Conservation (phyloP, 208 protist genomes). For the Porcisia hertigi region DNA sequence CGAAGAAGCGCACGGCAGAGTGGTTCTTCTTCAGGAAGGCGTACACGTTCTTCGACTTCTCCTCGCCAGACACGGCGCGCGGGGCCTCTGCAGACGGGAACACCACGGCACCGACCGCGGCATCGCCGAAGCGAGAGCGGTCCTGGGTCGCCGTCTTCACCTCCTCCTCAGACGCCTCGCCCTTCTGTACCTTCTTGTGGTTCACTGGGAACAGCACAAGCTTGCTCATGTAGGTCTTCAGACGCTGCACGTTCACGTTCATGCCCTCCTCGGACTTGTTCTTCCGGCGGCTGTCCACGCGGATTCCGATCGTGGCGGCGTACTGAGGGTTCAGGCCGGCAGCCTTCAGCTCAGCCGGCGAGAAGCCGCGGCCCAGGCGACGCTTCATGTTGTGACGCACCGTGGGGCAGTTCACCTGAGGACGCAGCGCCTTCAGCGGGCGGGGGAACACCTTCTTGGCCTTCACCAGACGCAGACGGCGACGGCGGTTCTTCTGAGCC, state of each 20-base stretch:
- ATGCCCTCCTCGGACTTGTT: slow-evolving; percentile 96
- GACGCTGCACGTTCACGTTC: slow-evolving; percentile 94
- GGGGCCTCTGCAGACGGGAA: slow-evolving; percentile 53
- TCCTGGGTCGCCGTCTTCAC: slow-evolving; percentile 77
- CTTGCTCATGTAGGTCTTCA: slow-evolving; percentile 97
- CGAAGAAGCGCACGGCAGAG: slow-evolving; percentile 91
- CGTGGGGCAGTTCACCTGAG: slow-evolving; percentile 94
- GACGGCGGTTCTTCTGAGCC: slow-evolving; percentile 84
- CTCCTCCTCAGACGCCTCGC: slow-evolving; percentile 73
- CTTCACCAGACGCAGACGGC: slow-evolving; percentile 83
- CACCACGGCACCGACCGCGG: slow-evolving; percentile 70
- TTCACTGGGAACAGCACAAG: slow-evolving; percentile 94
- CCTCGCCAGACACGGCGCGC: slow-evolving; percentile 86
- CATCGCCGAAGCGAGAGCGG: slow-evolving; percentile 68
- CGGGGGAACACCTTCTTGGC: slow-evolving; percentile 95
- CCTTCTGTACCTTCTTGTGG: slow-evolving; percentile 84
- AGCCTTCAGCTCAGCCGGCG: slow-evolving; percentile 95
- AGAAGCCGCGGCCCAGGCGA: slow-evolving; percentile 97
- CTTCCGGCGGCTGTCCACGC: slow-evolving; percentile 95
- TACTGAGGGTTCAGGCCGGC: slow-evolving; percentile 80
- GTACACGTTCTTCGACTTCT: slow-evolving; percentile 91
- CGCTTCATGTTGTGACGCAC: slow-evolving; percentile 97
- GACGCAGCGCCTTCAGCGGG: slow-evolving; percentile 93
- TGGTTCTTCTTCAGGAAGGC: slow-evolving; percentile 92
- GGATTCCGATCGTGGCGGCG: slow-evolving; percentile 96